Evolutionary conservation across 2,329 filamentous ascomycete species (phyloP).

Genomic region (Raffaelea ambrosiae): DNA sequence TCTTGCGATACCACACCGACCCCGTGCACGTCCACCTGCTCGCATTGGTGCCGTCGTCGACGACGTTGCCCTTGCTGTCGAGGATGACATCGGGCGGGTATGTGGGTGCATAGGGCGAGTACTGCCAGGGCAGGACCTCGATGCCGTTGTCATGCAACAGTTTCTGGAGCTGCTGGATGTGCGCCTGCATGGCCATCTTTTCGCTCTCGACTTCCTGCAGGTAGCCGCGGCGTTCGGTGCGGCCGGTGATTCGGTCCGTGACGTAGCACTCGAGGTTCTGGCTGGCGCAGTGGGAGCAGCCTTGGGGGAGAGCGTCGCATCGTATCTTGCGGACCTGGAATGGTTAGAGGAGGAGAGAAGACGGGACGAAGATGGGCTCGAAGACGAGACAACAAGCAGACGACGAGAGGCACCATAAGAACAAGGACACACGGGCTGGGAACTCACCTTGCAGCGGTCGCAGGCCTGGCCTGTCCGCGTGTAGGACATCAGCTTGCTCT

Average conservation of each 20-base stretch:
- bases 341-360: constrained; percentile 7
- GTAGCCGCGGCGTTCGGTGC: constrained; percentile 70
- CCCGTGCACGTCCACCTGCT: constrained; percentile 25
- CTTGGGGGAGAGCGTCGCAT: constrained; percentile 72
- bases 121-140: constrained; percentile 47
- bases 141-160: constrained; percentile 54
- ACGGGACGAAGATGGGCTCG: no score
- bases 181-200: constrained; percentile 56
- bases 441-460: constrained; percentile 73
- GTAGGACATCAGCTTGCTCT: constrained; percentile 45
- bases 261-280: constrained; percentile 73
- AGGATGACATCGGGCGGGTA: constrained; percentile 18
- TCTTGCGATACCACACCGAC: constrained; percentile 21
- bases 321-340: constrained; percentile 74
- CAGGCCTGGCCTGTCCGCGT: constrained; percentile 73
- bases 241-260: constrained; percentile 78
- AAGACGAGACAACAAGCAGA: no score
- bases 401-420: neutral
- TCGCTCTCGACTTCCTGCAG: constrained; percentile 68
- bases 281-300: constrained; percentile 73
- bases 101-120: constrained; percentile 20
- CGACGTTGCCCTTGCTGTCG: constrained; percentile 18
- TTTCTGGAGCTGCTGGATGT: constrained; percentile 60
- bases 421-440: constrained; percentile 1
- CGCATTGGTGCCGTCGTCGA: constrained; percentile 13